Conservation (phyloP, 1,284 basidiomycete genomes). For the Ceratobasidium sp. region DNA sequence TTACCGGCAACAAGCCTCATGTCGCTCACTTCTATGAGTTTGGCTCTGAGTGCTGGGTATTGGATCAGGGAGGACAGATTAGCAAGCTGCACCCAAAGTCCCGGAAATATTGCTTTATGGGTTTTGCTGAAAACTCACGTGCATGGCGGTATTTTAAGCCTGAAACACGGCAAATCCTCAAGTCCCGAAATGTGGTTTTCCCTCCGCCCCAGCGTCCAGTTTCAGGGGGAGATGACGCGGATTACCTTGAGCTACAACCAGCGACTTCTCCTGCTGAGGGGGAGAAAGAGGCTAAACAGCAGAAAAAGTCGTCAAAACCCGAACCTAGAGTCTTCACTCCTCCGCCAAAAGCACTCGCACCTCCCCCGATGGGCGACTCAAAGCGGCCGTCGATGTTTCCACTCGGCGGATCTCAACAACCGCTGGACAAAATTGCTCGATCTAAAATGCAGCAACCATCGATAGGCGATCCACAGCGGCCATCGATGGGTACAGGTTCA, state of each 20-base stretch:
- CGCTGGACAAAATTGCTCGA: too few species aligned
- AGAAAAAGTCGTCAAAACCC: conserved; percentile 1
- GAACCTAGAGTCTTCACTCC: neutral
- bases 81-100: conserved; percentile 10
- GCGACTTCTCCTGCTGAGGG: too few species aligned
- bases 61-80: neutral
- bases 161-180: neutral
- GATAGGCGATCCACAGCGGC: too few species aligned
- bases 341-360: neutral
- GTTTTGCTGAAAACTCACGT: neutral
- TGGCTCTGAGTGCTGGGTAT: neutral
- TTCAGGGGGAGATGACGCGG: neutral
- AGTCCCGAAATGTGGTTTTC: conserved; percentile 4
- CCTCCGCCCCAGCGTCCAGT: neutral
- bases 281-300: neutral
- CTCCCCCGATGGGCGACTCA: too few species aligned
- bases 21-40: conserved; percentile 1
- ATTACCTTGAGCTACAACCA: neutral
- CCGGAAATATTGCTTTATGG: neutral
- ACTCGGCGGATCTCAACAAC: too few species aligned
- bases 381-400: too few species aligned
- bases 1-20: neutral
- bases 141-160: conserved; percentile 8
- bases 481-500: too few species aligned
- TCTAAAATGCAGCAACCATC: too few species aligned